These are phyloP conservation scores for Penicillium sclerotigenum DNA, from an alignment of 2,329 filamentous ascomycete genomes.

Conservation along the genomic window DNA sequence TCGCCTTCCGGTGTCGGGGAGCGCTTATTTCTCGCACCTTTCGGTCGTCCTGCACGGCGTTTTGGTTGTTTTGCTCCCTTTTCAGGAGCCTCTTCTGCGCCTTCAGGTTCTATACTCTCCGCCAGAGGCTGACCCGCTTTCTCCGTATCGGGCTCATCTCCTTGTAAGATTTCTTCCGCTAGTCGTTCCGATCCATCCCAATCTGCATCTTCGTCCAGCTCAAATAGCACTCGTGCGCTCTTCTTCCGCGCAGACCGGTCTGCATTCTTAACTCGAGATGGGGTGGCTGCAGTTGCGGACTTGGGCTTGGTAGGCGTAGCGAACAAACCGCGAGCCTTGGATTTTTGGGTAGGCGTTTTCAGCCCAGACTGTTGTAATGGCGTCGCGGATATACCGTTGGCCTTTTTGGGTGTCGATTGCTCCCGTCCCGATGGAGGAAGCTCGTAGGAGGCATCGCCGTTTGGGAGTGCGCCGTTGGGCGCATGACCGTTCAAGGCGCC, in stretches of 20 bases:
- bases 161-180: conserved; percentile 64
- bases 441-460: conserved; percentile 24
- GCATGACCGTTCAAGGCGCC: conserved; percentile 27
- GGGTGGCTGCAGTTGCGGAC: conserved; percentile 46
- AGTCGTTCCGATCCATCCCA: conserved; percentile 66
- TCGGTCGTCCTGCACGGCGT: conserved; percentile 56
- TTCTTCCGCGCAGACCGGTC: conserved; percentile 85
- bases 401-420: conserved; percentile 35
- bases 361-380: conserved; percentile 35
- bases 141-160: conserved; percentile 30
- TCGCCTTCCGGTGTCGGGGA: conserved; percentile 78
- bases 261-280: conserved; percentile 65
- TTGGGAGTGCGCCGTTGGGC: conserved; percentile 11
- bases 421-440: conserved; percentile 25
- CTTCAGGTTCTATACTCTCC: conserved; percentile 33
- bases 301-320: conserved; percentile 41
- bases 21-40: conserved; percentile 56
- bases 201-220: conserved; percentile 65
- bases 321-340: conserved; percentile 38
- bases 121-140: conserved; percentile 23
- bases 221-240: conserved; percentile 72
- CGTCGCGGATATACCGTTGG: conserved; percentile 26
- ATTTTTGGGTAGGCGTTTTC: conserved; percentile 39
- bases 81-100: conserved; percentile 36
- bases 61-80: conserved; percentile 49